Percentiles rank a stretch among this genome's conserved stretches.
phyloP scores from a whole-genome alignment of 164 flowering plant species.

The Pachysandra terminalis region DNA sequence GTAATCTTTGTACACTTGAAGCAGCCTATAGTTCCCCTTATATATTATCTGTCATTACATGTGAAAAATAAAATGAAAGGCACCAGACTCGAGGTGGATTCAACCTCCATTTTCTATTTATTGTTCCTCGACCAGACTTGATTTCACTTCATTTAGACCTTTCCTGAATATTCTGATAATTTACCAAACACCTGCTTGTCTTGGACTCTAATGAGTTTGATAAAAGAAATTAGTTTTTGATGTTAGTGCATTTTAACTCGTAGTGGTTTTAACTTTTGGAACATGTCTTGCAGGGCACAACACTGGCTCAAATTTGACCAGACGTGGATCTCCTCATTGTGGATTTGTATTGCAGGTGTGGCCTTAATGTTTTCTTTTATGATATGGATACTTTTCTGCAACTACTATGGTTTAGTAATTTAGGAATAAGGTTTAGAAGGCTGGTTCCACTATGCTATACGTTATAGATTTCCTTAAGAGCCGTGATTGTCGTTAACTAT shows the following conservation, averaged over 20 bases:
- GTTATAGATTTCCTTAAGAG: too few species aligned
- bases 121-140: too few species aligned
- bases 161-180: background rate
- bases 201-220: background rate
- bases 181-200: background rate
- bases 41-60: too few species aligned
- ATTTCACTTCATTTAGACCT: background rate
- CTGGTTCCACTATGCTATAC: too few species aligned
- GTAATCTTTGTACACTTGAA: too few species aligned
- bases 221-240: too few species aligned
- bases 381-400: background rate
- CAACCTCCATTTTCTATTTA: too few species aligned
- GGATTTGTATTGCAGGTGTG: constrained; percentile 35
- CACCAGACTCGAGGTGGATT: too few species aligned
- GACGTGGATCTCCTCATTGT: constrained; percentile 23
- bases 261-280: constrained; percentile 6
- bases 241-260: background rate
- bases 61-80: too few species aligned
- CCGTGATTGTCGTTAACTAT: too few species aligned
- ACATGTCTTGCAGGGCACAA: constrained; percentile 24
- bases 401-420: background rate
- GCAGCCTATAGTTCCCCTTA: too few species aligned
- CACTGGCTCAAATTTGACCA: constrained; percentile 10
- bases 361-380: background rate
- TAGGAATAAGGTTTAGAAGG: background rate